Percentiles rank a stretch among this genome's conserved stretches.
Evolutionary conservation across 352 stramenopile species (phyloP).

Genomic region (Pythium myriotylum): DNA sequence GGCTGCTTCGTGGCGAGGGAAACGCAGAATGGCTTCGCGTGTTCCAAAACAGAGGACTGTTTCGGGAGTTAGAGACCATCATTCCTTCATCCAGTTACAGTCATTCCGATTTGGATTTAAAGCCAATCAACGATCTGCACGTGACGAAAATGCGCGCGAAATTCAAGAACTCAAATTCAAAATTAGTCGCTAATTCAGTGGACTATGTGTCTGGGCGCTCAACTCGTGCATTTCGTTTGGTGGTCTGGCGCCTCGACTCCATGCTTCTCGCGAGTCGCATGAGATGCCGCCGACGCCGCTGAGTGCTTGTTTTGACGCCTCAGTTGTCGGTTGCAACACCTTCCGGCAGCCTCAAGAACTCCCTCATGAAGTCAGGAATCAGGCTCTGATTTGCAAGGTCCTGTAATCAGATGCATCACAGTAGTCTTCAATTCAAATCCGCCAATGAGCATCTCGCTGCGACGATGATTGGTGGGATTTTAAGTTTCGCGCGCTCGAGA

Average conservation of each 20-base stretch:
- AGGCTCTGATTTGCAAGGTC: not conserved
- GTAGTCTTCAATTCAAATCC: slow-evolving; percentile 21
- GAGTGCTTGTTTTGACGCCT: no score
- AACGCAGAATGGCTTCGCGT: slow-evolving; percentile 1
- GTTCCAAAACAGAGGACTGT: not conserved
- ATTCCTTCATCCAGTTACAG: not conserved
- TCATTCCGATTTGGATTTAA: not conserved
- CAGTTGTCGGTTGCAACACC: no score
- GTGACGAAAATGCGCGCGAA: not conserved
- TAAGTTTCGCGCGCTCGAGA: slow-evolving; percentile 16
- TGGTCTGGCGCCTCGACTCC: no score
- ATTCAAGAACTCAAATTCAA: not conserved
- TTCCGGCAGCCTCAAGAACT: no score
- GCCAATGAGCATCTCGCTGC: slow-evolving; percentile 13
- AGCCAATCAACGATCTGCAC: not conserved
- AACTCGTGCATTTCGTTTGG: no score
- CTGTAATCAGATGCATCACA: slow-evolving; percentile 12
- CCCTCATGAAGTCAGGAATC: not conserved
- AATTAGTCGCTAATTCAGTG: slow-evolving; percentile 3
- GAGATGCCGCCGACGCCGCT: no score
- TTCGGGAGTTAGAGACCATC: not conserved
- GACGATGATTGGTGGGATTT: slow-evolving; percentile 26
- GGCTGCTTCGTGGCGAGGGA: not conserved
- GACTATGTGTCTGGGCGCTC: not conserved
- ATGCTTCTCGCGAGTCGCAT: no score